Conservation (phyloP, 2,329 filamentous ascomycete genomes). For the Botrytis squamosa region DNA sequence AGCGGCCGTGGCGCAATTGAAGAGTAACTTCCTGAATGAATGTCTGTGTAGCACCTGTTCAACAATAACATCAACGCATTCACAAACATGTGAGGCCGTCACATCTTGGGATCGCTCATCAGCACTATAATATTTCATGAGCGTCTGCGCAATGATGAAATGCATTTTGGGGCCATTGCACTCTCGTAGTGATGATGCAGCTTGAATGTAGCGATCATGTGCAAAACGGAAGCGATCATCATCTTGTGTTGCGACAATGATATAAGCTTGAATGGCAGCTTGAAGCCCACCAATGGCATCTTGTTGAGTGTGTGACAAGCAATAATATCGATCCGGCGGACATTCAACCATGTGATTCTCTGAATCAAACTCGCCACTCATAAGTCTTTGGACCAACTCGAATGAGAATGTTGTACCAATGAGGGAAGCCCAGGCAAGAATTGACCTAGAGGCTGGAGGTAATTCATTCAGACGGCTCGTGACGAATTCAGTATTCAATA, state of each 20-base stretch:
- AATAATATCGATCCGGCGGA: constrained; percentile 39
- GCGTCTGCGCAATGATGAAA: constrained; percentile 78
- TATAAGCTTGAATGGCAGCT: constrained; percentile 73
- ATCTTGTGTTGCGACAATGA: constrained; percentile 76
- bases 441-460: constrained; percentile 68
- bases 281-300: constrained; percentile 79
- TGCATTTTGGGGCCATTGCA: constrained; percentile 78
- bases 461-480: constrained; percentile 74
- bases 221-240: constrained; percentile 87
- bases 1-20: constrained; percentile 74
- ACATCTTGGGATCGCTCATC: constrained; percentile 67
- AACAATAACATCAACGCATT: constrained; percentile 73
- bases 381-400: constrained; percentile 70
- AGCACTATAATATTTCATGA: constrained; percentile 67
- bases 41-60: constrained; percentile 57
- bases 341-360: constrained; percentile 38
- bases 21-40: constrained; percentile 68
- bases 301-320: constrained; percentile 54
- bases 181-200: constrained; percentile 67
- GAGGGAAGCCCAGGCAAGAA: constrained; percentile 83
- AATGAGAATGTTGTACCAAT: constrained; percentile 84
- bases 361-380: constrained; percentile 72
- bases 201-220: constrained; percentile 83
- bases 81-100: constrained; percentile 78
- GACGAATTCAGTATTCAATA: constrained; percentile 80